Evolutionary conservation across 768 basidiomycete genomes (phyloP).

Genomic region (Hygrophorus pudorinus): DNA sequence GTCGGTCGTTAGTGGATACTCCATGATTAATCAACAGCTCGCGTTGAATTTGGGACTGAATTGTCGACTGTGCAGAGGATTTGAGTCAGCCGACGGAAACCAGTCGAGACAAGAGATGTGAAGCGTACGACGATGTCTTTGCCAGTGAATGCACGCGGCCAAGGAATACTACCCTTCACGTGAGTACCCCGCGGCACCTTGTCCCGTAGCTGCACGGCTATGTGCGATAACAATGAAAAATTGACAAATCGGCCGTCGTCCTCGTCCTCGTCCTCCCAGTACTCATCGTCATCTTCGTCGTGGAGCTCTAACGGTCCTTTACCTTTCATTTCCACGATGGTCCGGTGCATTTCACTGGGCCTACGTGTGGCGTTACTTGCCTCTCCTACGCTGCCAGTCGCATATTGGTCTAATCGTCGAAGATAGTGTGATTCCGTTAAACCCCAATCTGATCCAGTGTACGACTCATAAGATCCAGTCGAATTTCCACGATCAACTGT

Average conservation of each 20-base stretch:
- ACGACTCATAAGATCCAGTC: conserved; percentile 16
- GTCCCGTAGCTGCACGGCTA: conserved; percentile 83
- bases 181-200: conserved; percentile 82
- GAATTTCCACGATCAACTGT: conserved; percentile 22
- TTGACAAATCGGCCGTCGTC: conserved; percentile 76
- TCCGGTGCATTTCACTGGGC: conserved; percentile 18
- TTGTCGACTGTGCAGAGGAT: conserved; percentile 56
- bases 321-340: conserved; percentile 17
- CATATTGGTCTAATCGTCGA: conserved; percentile 11
- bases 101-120: neutral
- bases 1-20: conserved; percentile 65
- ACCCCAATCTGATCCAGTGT: conserved; percentile 10
- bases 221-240: conserved; percentile 76
- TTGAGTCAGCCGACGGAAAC: neutral
- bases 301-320: conserved; percentile 30
- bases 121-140: conserved; percentile 82
- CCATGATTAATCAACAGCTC: conserved; percentile 72
- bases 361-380: conserved; percentile 13
- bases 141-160: conserved; percentile 86
- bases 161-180: conserved; percentile 88
- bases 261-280: conserved; percentile 57
- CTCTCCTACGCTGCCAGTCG: conserved; percentile 7
- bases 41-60: conserved; percentile 78
- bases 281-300: conserved; percentile 39
- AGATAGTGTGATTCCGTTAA: conserved; percentile 4